A percentile compares a stretch with the other conserved stretches of the same genome.
These are phyloP conservation scores for Sporothrix inflata DNA, from an alignment of 2,329 filamentous ascomycete species.

Conservation along the genomic window DNA sequence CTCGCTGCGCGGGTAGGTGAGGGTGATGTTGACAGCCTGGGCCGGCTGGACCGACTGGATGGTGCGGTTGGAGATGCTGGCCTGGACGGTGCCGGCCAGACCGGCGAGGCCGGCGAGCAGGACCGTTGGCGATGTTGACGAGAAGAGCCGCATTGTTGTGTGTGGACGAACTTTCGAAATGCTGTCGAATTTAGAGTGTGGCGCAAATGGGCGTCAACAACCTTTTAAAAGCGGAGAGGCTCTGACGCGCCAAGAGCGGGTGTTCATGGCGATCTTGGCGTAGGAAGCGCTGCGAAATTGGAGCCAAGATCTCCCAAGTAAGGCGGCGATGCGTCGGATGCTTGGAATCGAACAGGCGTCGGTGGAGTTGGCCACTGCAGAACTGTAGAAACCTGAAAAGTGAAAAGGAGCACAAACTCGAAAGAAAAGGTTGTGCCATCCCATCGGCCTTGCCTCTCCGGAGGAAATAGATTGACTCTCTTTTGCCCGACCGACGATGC, in stretches of 20 bases:
- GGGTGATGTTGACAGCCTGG: not conserved
- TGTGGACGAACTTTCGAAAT: not conserved
- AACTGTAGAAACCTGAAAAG: too few species aligned
- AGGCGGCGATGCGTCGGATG: not conserved
- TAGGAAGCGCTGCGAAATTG: not conserved
- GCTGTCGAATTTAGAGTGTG: not conserved
- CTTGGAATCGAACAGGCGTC: not conserved
- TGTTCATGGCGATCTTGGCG: slow-evolving; percentile 2
- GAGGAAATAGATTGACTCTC: too few species aligned
- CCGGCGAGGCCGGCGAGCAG: not conserved
- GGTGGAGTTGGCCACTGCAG: too few species aligned
- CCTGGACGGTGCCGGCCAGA: not conserved
- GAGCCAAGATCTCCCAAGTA: not conserved
- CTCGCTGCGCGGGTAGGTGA: slow-evolving; percentile 17
- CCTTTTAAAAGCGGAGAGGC: not conserved
- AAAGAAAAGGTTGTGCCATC: too few species aligned
- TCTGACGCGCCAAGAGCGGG: not conserved
- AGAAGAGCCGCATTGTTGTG: not conserved
- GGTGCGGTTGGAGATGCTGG: not conserved
- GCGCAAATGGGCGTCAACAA: not conserved
- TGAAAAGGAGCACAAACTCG: too few species aligned
- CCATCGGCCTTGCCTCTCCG: too few species aligned
- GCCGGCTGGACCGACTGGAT: not conserved
- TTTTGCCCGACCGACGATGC: not conserved
- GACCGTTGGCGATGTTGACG: not conserved